Base-by-base conservation (phyloP, 2,329 filamentous ascomycete species). In the Colletotrichum destructivum region DNA sequence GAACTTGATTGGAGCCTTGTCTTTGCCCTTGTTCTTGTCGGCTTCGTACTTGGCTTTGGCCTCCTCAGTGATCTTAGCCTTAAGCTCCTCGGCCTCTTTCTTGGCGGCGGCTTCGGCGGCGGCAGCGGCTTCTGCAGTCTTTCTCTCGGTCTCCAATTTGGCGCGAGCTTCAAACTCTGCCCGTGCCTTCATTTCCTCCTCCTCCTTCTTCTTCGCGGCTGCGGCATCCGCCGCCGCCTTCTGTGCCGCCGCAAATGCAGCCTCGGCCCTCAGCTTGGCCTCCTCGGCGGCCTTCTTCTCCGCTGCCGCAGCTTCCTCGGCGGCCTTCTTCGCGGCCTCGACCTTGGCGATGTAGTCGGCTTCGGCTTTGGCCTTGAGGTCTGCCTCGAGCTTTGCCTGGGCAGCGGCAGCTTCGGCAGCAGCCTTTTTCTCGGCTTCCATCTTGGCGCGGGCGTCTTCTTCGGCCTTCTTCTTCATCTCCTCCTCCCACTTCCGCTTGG, bases 1-100 rank as follows among this genome's bases (percentile, higher is more conserved):
- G 84, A 97, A 97, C 75, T 92, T 92, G 80, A 98, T 94, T 2
- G 93, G 94, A 54, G 91, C 86, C 80, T 94, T 93, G 73, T 86
- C 85, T 49, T 84, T 81, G 11, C 82, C 81, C 76, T 86, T 86
- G 77, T 86, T 85, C 21, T 83, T 82, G 63, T 86, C 86, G 47
- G 85, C 84, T 47, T 87, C 76, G 23, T 86, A 75, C 74, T 83
- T 85, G 59, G 86, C 85, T 74, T 85, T 87, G n/a, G 87, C 84
- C 7, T 87, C 86, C 62, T 89, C 88, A 64, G 90, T 85, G 0
- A 87, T 87, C 75, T 88, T 86, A 76, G 88, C 88, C 76, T 87
- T 87, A 2, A 84, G 83, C 31, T 84, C 86, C 62, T 86, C 85
- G 4, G 87, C 86, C 2, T 84, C 85, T 71, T 87, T 84, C 85